Conservation (phyloP, 176 grass and related monocot genomes). For the Pontederia paniculata region DNA sequence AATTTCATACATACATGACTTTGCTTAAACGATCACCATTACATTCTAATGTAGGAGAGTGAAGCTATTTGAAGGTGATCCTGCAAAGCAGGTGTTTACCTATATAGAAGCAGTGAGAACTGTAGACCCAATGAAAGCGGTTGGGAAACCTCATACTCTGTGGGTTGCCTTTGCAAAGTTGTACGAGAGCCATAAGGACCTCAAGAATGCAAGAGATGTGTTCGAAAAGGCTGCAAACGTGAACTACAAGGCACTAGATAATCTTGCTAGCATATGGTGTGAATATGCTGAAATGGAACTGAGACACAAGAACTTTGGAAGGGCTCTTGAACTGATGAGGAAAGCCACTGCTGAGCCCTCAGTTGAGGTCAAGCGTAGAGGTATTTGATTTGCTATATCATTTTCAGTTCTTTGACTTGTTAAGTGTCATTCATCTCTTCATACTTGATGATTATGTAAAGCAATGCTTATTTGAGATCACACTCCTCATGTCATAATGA, state of each 20-base stretch:
- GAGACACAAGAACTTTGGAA: slow-evolving; percentile 49
- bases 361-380: slow-evolving; percentile 72
- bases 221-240: slow-evolving; percentile 64
- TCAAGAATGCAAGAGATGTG: slow-evolving; percentile 70
- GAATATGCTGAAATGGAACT: slow-evolving; percentile 85
- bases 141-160: slow-evolving; percentile 72
- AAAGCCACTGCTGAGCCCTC: slow-evolving; percentile 66
- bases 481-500: too few species aligned
- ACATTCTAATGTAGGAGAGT: slow-evolving; percentile 42
- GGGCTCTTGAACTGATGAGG: slow-evolving; percentile 69
- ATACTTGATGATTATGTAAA: too few species aligned
- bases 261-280: slow-evolving; percentile 73
- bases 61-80: slow-evolving; percentile 70
- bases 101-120: slow-evolving; percentile 87
- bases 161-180: slow-evolving; percentile 75
- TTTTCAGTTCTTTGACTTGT: not conserved
- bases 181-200: slow-evolving; percentile 68
- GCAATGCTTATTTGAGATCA: too few species aligned
- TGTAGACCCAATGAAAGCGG: slow-evolving; percentile 77
- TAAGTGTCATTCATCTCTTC: not conserved
- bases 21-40: not conserved
- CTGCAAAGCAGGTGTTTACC: slow-evolving; percentile 48
- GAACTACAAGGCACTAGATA: slow-evolving; percentile 58
- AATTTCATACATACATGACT: not conserved
- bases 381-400: slow-evolving; percentile 17